Base-by-base conservation (phyloP, 805 yeast genomes). In the Hanseniaspora nectarophila region DNA sequence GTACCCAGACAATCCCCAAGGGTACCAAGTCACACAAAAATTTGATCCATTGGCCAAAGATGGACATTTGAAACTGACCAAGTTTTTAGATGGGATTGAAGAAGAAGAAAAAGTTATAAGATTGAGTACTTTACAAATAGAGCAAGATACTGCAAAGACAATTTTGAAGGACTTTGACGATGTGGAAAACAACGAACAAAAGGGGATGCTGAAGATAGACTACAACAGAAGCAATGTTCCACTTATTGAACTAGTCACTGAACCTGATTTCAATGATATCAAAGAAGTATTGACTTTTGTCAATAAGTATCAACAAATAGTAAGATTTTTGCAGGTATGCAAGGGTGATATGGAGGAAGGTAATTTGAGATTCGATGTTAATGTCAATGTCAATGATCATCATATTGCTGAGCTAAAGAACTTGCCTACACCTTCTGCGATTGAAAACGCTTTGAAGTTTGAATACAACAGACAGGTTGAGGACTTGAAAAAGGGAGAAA, bases 1-100 rank as follows among this genome's bases (percentile, higher is more conserved):
- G 65, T 92, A 92, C 64, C 90, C 89, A 1, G 98, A 92, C 65
- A 97, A 92, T 63, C 98, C 98, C 0, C 67, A 84, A 50, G 98
- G 98, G 1, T 92, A 88, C 66, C 98, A 92, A 64, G 83, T 92
- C 46, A 92, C 98, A 0, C 98, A 92, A 66, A 85, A 79, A 61
- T 86, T 76, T 63, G 73, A 73, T 33, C 97, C 97, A 0, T 70
- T 85, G 44, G 92, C 96, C 1, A 69, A 65, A 31, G 72, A 77
- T 45, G 98, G 98, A 0, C 57, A 51, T 20, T 45, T 90, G 29
- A 62, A 62, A 21, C 63, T 90, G 38, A 62, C 60, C 10, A 65
- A 67, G 23, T 66, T 73, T 33, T 70, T 72, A 51, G 95, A 88
- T 61, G 78, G 74, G 8, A 37, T 37, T 28, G 70, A 77, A 1